phyloP scores from a whole-genome alignment of 2,329 filamentous ascomycete genomes.

The Neofusicoccum sp. region DNA sequence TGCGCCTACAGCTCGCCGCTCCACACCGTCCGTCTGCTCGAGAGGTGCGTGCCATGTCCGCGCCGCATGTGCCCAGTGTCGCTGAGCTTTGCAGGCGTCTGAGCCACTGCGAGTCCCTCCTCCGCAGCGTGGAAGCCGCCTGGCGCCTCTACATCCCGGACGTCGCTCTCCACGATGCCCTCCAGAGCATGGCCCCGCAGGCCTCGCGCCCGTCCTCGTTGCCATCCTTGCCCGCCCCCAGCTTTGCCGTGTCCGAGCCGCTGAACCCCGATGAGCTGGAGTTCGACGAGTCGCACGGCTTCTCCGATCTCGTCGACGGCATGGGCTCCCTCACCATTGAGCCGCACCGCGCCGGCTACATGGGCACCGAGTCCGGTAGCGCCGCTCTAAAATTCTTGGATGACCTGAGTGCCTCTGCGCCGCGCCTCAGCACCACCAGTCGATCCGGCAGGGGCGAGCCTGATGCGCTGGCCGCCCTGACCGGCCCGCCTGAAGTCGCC shows the following conservation, averaged over 20 bases:
- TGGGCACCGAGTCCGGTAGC: slow-evolving; percentile 47
- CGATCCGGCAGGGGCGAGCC: background rate
- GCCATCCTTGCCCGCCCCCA: background rate
- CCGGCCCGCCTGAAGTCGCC: background rate
- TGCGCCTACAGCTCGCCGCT: background rate
- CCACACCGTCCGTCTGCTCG: background rate
- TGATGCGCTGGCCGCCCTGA: background rate
- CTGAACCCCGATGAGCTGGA: slow-evolving; percentile 15
- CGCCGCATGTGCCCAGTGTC: background rate
- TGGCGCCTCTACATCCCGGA: background rate
- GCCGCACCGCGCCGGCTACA: slow-evolving; percentile 41
- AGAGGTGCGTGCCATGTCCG: background rate
- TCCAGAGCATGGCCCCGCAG: background rate
- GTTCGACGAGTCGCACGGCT: slow-evolving; percentile 17
- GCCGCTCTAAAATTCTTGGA: slow-evolving; percentile 38
- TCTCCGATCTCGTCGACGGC: slow-evolving; percentile 16
- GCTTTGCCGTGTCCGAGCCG: background rate
- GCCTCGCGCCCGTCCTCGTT: background rate
- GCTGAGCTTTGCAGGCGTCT: background rate
- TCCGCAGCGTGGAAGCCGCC: background rate
- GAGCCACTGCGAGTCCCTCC: background rate
- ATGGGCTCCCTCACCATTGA: slow-evolving; percentile 20
- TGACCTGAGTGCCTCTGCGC: background rate
- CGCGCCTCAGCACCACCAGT: background rate
- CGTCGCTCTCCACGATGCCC: background rate